Base-by-base conservation (phyloP, 257 asterid genomes). In the Solanum piurae region DNA sequence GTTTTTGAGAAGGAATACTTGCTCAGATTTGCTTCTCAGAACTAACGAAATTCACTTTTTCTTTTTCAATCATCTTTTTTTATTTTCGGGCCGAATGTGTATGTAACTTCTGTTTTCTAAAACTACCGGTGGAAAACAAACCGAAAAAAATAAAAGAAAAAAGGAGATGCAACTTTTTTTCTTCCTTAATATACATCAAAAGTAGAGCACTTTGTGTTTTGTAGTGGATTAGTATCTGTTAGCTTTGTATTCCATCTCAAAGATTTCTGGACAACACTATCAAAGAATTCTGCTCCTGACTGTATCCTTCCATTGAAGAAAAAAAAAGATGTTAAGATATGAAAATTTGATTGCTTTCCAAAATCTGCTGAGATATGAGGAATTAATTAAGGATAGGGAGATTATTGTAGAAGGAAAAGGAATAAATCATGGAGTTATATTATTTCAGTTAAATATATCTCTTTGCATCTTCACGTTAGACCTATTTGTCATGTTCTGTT, bases 401-500 rank as follows among this genome's bases (percentile, higher is more conserved):
- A 23, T 75, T 38, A 37, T 33, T 12, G 55, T n/a, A 2, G 52
- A 58, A 75, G 83, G 83, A 75, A 38, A 40, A 38, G 55, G 83
- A 76, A 76, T 76, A 76, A 38, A 23, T 76, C 83, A n/a, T n/a
- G 83, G 58, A 38, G 83, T 38, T 76, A 20, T 4, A 76, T 76
- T 12, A 75, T 38, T 12, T 75, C 83, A 37, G 9, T 75, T 12
- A 38, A 40, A 76, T 23, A 27, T 69, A 69, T 74, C 62, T 86
- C 84, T 60, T 49, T 72, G 72, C 84, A 73, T 69, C 49, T 87
- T 87, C 76, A 79, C 82, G 9, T 64, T 31, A 52, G 73, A 40
- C 86, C 83, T 46, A 74, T 37, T 86, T 87, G 83, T 79, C 89
- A 60, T 79, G 38, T 84, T 84, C 82, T 73, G 55, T 88, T 68